Conservation (phyloP, 2,329 filamentous ascomycete genomes). For the Penicillium sp. region DNA sequence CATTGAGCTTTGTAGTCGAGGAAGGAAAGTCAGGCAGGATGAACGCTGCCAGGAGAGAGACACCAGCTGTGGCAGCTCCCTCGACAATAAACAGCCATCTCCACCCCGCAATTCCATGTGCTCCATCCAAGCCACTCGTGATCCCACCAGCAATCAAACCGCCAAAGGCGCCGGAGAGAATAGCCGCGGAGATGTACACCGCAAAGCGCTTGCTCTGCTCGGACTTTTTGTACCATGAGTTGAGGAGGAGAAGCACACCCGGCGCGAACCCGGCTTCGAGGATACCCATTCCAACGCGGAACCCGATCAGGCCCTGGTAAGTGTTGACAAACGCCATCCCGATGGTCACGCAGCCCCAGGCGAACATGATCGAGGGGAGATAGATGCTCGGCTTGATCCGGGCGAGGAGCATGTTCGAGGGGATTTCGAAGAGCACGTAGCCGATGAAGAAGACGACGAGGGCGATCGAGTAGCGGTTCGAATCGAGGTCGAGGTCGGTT, state of each 20-base stretch:
- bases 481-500: background rate
- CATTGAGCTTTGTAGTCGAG: constrained; percentile 49
- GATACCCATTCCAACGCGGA: constrained; percentile 3
- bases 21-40: constrained; percentile 57
- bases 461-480: constrained; percentile 2
- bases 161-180: constrained; percentile 4
- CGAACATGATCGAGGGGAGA: constrained; percentile 6
- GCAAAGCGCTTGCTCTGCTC: constrained; percentile 7
- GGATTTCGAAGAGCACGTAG: constrained; percentile 7
- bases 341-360: constrained; percentile 2
- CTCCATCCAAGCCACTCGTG: background rate
- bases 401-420: constrained; percentile 7
- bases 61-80: constrained; percentile 48
- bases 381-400: constrained; percentile 2
- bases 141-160: constrained; percentile 5
- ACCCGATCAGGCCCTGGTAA: background rate
- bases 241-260: background rate
- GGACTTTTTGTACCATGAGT: constrained; percentile 1
- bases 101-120: constrained; percentile 4
- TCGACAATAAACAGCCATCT: constrained; percentile 9
- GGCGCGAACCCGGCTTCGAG: constrained; percentile 6
- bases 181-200: constrained; percentile 6
- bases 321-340: constrained; percentile 1
- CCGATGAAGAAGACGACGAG: constrained; percentile 8
- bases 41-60: constrained; percentile 50